These are phyloP conservation scores for Dipteronia sinensis DNA, from an alignment of 345 rosid species.

Conservation along the genomic window DNA sequence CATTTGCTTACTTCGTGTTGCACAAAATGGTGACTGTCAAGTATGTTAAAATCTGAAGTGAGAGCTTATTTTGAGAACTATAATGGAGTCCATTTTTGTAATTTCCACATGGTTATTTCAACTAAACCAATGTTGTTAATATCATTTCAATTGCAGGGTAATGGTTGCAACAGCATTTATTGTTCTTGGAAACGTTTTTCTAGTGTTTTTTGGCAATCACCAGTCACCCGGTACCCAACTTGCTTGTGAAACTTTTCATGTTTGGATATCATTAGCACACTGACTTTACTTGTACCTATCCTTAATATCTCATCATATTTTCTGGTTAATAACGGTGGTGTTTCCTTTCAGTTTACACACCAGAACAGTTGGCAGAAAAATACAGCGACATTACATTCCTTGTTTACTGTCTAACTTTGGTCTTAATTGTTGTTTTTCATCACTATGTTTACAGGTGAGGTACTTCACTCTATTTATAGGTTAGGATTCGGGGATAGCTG, in stretches of 20 bases:
- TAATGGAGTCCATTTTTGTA: not conserved
- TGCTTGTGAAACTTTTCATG: constrained; percentile 5
- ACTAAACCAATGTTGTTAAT: constrained; percentile 11
- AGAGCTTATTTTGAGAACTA: constrained; percentile 24
- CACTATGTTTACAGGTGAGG: constrained; percentile 79
- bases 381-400: constrained; percentile 87
- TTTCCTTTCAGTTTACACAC: constrained; percentile 75
- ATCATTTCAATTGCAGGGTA: constrained; percentile 54
- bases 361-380: constrained; percentile 94
- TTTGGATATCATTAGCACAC: not conserved
- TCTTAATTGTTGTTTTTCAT: constrained; percentile 63
- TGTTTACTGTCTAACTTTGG: constrained; percentile 74
- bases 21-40: constrained; percentile 91
- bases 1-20: constrained; percentile 88
- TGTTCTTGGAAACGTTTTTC: constrained; percentile 92
- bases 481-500: constrained; percentile 5
- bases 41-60: constrained; percentile 57
- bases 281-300: not conserved
- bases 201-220: constrained; percentile 97
- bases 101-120: constrained; percentile 4
- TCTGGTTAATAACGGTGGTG: not conserved
- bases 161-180: constrained; percentile 91
- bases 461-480: not conserved
- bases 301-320: constrained; percentile 12
- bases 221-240: constrained; percentile 92